Base-by-base conservation (phyloP, 345 rosid genomes). In the Nasturtium officinale region DNA sequence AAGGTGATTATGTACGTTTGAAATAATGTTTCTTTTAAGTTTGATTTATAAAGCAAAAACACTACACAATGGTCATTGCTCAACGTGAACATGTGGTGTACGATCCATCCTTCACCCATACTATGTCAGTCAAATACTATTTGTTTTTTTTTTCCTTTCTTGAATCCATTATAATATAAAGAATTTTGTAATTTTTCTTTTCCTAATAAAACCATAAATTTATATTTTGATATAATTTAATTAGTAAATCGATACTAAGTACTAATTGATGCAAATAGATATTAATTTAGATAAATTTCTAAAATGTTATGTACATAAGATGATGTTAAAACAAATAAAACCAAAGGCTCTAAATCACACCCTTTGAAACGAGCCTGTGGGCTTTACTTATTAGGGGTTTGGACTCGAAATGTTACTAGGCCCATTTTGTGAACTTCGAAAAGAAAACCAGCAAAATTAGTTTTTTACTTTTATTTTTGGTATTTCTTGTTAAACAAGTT, bases 1-100 rank as follows among this genome's bases (percentile, higher is more conserved):
- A 55, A 47, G 43, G 25, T 73, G 52, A 48, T 48, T 74, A 26
- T 69, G 32, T 68, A 67, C 29, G 48, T 69, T 69, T 68, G 17
- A 37, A 45, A 67, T 60, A 67, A 67, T 59, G 25, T 15, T 58
- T 58, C 35, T 57, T 0, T 47, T 45, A 48, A 26, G 3, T 17
- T 33, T 37, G 1, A 16, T 25, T 37, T 57, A 51, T 5, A 30
- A 55, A 50, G 21, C 21, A 17, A 5, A 37, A 17, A 50, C n/a
- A 35, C 20, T 23, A 26, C 21, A 29, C 40, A 58, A 16, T 59
- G 15, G 51, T 59, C 29, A 33, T 7, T 37, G 9, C 61, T 50
- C 17, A 62, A 72, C 35, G 61, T 33, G 18, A 18, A 38, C 76
- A 62, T 62, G 62, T 54, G 63, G 51, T 43, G 63, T 51, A 30